phyloP scores from a whole-genome alignment of 2,329 filamentous ascomycete genomes.

The Aspergillus sp. region DNA sequence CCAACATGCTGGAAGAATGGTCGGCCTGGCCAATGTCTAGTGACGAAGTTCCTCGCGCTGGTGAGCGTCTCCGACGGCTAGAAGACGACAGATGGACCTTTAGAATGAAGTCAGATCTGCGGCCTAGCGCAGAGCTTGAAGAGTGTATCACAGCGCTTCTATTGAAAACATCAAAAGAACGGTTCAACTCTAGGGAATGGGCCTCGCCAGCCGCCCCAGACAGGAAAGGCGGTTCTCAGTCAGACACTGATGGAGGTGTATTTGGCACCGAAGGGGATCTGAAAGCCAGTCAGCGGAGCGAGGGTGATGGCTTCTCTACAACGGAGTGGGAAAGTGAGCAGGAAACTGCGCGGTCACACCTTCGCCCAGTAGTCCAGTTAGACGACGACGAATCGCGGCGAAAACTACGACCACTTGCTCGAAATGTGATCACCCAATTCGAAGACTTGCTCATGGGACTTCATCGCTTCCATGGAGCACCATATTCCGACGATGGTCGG shows the following conservation, averaged over 20 bases:
- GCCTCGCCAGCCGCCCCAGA: constrained; percentile 5
- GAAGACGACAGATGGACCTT: constrained; percentile 55
- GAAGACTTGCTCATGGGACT: constrained; percentile 70
- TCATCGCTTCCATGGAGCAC: constrained; percentile 51
- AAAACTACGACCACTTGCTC: constrained; percentile 66
- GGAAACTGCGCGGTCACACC: constrained; percentile 11
- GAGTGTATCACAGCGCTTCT: constrained; percentile 69
- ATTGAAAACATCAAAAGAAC: constrained; percentile 66
- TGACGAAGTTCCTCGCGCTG: constrained; percentile 59
- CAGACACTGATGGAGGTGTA: not conserved
- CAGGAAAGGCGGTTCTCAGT: not conserved
- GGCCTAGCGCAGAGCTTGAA: constrained; percentile 63
- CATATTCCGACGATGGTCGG: not conserved
- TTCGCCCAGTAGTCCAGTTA: constrained; percentile 58
- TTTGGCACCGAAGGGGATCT: not conserved
- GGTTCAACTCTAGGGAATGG: constrained; percentile 51
- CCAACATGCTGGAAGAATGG: constrained; percentile 62
- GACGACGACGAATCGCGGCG: constrained; percentile 68
- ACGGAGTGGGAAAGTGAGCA: constrained; percentile 20
- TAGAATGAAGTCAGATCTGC: constrained; percentile 43
- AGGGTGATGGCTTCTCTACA: constrained; percentile 14
- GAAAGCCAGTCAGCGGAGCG: not conserved
- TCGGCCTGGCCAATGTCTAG: constrained; percentile 79
- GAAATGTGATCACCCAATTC: constrained; percentile 68
- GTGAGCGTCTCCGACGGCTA: constrained; percentile 51